phyloP scores from a whole-genome alignment of 1,284 basidiomycete species.

The Irpex sp. region DNA sequence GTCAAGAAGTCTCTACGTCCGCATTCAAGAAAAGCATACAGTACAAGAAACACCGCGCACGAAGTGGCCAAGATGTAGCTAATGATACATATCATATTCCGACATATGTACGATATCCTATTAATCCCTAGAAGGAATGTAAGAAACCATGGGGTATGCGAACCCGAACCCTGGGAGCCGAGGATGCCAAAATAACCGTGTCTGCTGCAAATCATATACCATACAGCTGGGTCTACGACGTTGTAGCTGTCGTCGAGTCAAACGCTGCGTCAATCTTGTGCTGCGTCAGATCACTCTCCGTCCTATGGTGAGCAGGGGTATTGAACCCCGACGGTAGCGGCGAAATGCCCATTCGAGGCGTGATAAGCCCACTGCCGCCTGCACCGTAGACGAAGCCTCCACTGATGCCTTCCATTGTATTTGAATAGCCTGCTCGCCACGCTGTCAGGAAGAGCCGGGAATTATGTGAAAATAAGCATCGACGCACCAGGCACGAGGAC shows the following conservation, averaged over 20 bases:
- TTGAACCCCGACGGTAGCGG: slow-evolving; percentile 33
- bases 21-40: not conserved
- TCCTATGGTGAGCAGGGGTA: slow-evolving; percentile 25
- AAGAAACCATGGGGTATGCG: slow-evolving; percentile 5
- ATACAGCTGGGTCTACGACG: not conserved
- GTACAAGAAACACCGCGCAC: not conserved
- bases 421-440: slow-evolving; percentile 59
- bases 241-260: slow-evolving; percentile 7
- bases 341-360: slow-evolving; percentile 38
- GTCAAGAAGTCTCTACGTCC: not conserved
- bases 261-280: slow-evolving; percentile 24
- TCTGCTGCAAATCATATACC: not conserved
- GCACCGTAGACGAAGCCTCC: slow-evolving; percentile 81
- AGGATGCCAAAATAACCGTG: not conserved
- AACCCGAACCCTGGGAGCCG: not conserved
- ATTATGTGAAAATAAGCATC: slow-evolving; percentile 3
- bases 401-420: slow-evolving; percentile 72
- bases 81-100: not conserved
- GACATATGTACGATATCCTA: not conserved
- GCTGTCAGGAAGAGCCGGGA: not conserved
- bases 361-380: slow-evolving; percentile 74
- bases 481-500: slow-evolving; percentile 75
- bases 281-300: slow-evolving; percentile 17
- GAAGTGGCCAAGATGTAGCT: not conserved
- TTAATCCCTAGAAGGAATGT: slow-evolving; percentile 3